Conservation (phyloP, 495 filamentous ascomycete genomes). For the Aspergillus bertholletiae region DNA sequence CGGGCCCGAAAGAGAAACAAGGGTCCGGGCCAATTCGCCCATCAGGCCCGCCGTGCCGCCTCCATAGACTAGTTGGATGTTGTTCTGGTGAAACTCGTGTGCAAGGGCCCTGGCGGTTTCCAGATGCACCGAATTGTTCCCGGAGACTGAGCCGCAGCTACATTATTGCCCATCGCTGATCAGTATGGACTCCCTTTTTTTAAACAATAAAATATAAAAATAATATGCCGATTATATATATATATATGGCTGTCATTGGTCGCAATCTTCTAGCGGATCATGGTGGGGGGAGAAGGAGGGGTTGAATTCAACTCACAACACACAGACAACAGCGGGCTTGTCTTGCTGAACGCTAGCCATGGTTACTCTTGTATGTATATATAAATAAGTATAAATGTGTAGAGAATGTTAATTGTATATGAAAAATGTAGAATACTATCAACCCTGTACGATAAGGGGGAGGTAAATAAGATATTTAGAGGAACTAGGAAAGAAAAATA, state of each 20-base stretch:
- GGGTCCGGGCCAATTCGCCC: constrained; percentile 84
- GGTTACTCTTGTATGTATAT: background rate
- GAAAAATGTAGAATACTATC: too few relatives aligned
- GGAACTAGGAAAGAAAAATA: too few relatives aligned
- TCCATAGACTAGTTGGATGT: constrained; percentile 84
- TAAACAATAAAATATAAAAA: too few relatives aligned
- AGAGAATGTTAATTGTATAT: too few relatives aligned
- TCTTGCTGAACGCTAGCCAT: constrained; percentile 37
- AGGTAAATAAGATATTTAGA: too few relatives aligned
- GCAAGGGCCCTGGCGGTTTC: constrained; percentile 79
- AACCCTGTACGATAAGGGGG: too few relatives aligned
- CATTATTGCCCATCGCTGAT: background rate
- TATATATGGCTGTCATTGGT: too few relatives aligned
- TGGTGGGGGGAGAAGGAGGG: too few relatives aligned
- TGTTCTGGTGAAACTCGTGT: constrained; percentile 64
- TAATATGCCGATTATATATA: too few relatives aligned
- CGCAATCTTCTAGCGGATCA: too few relatives aligned
- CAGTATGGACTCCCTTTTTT: background rate
- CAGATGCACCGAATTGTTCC: constrained; percentile 63
- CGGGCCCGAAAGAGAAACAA: constrained; percentile 82
- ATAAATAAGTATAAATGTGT: too few relatives aligned
- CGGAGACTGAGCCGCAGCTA: constrained; percentile 73
- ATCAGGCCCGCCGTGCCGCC: constrained; percentile 93
- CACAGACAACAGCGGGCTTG: constrained; percentile 64
- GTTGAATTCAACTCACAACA: constrained; percentile 59